Evolutionary conservation across 2,329 filamentous ascomycete genomes (phyloP), one percentile per base, ranked within the genome.

Genomic region (Penicillium capsulatum): DNA sequence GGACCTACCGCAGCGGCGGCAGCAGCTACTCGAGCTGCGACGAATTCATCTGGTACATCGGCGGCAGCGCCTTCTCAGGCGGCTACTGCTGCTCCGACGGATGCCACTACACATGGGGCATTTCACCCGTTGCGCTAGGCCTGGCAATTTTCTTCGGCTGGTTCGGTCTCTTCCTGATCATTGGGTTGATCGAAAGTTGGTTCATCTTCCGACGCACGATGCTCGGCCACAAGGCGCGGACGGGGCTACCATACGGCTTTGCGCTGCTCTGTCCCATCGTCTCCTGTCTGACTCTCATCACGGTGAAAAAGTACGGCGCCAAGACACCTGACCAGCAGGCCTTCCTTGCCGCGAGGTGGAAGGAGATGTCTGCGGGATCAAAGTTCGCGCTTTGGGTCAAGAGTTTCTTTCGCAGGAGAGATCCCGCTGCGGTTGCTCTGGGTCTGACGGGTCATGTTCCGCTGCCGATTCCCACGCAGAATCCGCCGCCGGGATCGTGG

Each of bases 81-180:
- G 42, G 42, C 24, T 39, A 41, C 15, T 48, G 47, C 27, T 50
- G 45, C 14, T 31, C 26, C 8, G 44, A 42, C 11, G 38, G 34
- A n/a, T 47, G 44, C 13, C 36, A 43, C 24, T 45, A 45, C n/a
- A 44, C 39, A 13, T 42, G 42, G 37, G 44, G 44, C 8, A 38
- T 50, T 9, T 17, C 42, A 3, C 39, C 37, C 1, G 31, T 17
- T 29, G 37, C 36, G 2, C 28, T 47, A 1, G 35, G 16, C 5
- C 42, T 50, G 1, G 42, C 42, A 11, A 34, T 47, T 2, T 40
- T 45, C 20, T 45, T 50, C 36, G 24, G 27, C 5, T 48, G 45
- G 45, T 45, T 45, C 24, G 36, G 42, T 2, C 33, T 47, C 2
- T 50, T 44, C 31, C 30, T 44, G 5, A 41, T 50, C 14, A 31